Conservation (phyloP, 2,329 filamentous ascomycete species). For the Bertia moriformis region DNA sequence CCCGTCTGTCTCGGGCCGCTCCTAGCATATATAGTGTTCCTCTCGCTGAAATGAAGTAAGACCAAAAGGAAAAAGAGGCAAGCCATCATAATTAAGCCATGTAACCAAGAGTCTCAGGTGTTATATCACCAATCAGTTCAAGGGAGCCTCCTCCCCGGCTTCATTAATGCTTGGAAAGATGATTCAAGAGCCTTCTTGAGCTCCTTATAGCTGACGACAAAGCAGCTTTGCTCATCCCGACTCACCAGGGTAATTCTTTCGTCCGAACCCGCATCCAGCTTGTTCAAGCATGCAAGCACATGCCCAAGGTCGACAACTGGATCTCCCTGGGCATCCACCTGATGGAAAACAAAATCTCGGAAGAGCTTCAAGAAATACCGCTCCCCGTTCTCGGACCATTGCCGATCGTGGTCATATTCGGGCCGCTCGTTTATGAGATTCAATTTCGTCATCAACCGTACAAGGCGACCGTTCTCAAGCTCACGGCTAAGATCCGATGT, state of each 20-base stretch:
- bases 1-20: no score
- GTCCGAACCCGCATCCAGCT: constrained; percentile 51
- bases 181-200: constrained; percentile 18
- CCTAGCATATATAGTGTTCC: no score
- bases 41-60: no score
- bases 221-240: constrained; percentile 51
- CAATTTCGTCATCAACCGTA: constrained; percentile 48
- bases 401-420: constrained; percentile 41
- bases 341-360: constrained; percentile 58
- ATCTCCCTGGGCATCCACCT: constrained; percentile 47
- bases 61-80: no score
- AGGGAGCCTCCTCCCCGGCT: not conserved
- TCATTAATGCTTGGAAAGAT: constrained; percentile 1
- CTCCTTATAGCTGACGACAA: constrained; percentile 54
- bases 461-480: constrained; percentile 50
- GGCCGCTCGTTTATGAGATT: constrained; percentile 55
- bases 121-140: no score
- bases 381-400: constrained; percentile 55
- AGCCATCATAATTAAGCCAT: no score
- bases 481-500: constrained; percentile 43
- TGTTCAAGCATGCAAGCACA: constrained; percentile 49
- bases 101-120: no score
- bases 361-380: constrained; percentile 56
- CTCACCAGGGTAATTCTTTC: constrained; percentile 51
- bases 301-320: constrained; percentile 51